Evolutionary conservation across 148 eudicot species (phyloP), one percentile per base, ranked within the genome.

Genomic region (Vaccinium corymbosum): DNA sequence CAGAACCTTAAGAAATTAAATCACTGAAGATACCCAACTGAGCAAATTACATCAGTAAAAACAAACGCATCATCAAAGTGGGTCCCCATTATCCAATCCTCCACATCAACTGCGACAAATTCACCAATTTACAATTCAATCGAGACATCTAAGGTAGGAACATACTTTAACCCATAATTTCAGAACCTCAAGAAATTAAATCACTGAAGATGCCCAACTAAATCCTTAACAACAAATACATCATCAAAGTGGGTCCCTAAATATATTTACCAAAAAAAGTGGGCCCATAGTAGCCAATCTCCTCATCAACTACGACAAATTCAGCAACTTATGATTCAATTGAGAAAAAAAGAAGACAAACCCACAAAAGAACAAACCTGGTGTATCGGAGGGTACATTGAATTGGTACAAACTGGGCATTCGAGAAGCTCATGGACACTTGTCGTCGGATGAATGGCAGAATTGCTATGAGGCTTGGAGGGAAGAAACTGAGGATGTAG

Each of bases 401-500:
- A 57, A 57, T 57, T 57, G 62, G 62, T 57, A 17, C 22, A 57
- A 17, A 57, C 62, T 6, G 62, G 62, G 62, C 62, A 57, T 57
- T 57, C n/a, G 62, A 93, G 94, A 76, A 93, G 91, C 86, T 93
- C 93, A 88, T 93, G 94, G 84, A 93, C 93, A 85, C 94, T 91
- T 1, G 94, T 93, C 9, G 91, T 85, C 2, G 92, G 90, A 48
- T 86, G 89, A 85, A 80, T 78, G 22, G 84, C 66, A 61, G 83
- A 82, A 22, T 83, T 87, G 48, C 66, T 78, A 38, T 81, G 86
- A 15, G 87, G 86, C 90, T 91, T 93, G 25, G 92, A 84, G 13
- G 95, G 89, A 29, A 90, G 76, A 78, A 90, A 91, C 79, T 81
- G 90, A 66, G 86, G 87, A 84, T 85, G 85, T 15, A 80, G 83